phyloP scores from a whole-genome alignment of 805 yeast genomes.

The Candida ascalaphidarum region DNA sequence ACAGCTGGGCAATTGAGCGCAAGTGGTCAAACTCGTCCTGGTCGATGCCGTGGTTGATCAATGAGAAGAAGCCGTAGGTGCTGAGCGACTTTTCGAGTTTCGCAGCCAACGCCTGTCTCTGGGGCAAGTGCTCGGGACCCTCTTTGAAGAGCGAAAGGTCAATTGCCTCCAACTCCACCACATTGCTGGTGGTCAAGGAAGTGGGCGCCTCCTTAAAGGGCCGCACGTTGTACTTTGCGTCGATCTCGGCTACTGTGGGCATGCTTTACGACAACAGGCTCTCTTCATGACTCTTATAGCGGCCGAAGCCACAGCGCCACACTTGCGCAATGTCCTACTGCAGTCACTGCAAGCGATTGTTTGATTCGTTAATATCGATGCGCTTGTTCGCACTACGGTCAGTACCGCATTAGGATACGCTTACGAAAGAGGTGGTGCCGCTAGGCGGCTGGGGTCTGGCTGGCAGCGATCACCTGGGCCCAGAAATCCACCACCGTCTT shows the following conservation, averaged over 20 bases:
- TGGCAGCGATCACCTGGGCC: no score
- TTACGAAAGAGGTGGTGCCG: no score
- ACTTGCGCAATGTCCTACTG: no score
- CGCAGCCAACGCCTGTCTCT: slow-evolving; percentile 23
- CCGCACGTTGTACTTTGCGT: slow-evolving; percentile 18
- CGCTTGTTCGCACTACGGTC: no score
- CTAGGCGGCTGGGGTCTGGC: no score
- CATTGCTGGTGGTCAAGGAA: slow-evolving; percentile 8
- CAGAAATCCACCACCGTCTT: no score
- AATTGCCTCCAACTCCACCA: slow-evolving; percentile 22
- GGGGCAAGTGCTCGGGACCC: slow-evolving; percentile 23
- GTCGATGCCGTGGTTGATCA: slow-evolving; percentile 33
- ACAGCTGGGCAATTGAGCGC: slow-evolving; percentile 31
- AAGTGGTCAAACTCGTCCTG: slow-evolving; percentile 22
- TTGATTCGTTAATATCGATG: no score
- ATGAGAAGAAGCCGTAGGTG: slow-evolving; percentile 36
- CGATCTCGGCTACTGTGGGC: slow-evolving; percentile 10
- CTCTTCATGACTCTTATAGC: no score
- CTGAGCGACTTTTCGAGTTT: slow-evolving; percentile 31
- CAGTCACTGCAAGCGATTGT: no score
- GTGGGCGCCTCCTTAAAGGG: slow-evolving; percentile 20
- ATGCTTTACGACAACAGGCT: no score
- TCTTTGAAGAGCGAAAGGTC: slow-evolving; percentile 27
- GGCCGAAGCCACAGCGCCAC: no score
- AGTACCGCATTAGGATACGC: no score